A percentile compares a stretch with the other conserved stretches of the same genome.
Conservation (phyloP, 1,139 yeast species). For the Sporopachydermia cereana region DNA sequence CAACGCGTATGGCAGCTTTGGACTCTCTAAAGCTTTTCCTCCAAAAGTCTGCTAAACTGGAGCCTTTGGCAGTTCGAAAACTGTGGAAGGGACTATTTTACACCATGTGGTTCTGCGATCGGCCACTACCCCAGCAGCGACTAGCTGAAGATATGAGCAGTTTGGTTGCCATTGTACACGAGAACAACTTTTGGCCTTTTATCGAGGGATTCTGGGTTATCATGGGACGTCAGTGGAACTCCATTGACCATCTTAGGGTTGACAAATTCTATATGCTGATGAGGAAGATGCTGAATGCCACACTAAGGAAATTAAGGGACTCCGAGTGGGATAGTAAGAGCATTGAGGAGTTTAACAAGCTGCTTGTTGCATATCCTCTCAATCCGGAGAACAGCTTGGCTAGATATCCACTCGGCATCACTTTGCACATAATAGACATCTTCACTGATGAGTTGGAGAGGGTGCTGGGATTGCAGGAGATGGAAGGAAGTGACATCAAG, state of each 20-base stretch:
- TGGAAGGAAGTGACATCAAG: constrained; percentile 15
- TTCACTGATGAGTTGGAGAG: constrained; percentile 75
- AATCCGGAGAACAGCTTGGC: constrained; percentile 22
- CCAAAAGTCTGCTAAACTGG: constrained; percentile 28
- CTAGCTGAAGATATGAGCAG: constrained; percentile 65
- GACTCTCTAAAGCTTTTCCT: constrained; percentile 54
- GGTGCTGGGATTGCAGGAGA: constrained; percentile 27
- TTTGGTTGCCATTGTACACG: constrained; percentile 33
- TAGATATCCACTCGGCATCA: constrained; percentile 60
- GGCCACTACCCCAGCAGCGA: constrained; percentile 83
- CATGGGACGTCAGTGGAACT: constrained; percentile 72
- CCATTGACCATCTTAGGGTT: constrained; percentile 53
- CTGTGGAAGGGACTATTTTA: constrained; percentile 90
- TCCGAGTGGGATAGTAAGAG: constrained; percentile 46
- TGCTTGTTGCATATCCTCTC: constrained; percentile 29
- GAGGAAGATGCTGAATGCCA: constrained; percentile 63
- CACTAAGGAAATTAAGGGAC: constrained; percentile 41
- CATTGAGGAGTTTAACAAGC: constrained; percentile 35
- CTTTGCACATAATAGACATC: constrained; percentile 79
- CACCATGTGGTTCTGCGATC: constrained; percentile 94
- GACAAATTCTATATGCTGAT: constrained; percentile 78
- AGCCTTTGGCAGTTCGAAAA: constrained; percentile 55
- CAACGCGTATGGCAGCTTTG: constrained; percentile 65
- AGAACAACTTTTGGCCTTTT: constrained; percentile 38
- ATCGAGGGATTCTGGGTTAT: constrained; percentile 75